phyloP scores from a whole-genome alignment of 75 land plant species.

The Picea glauca region DNA sequence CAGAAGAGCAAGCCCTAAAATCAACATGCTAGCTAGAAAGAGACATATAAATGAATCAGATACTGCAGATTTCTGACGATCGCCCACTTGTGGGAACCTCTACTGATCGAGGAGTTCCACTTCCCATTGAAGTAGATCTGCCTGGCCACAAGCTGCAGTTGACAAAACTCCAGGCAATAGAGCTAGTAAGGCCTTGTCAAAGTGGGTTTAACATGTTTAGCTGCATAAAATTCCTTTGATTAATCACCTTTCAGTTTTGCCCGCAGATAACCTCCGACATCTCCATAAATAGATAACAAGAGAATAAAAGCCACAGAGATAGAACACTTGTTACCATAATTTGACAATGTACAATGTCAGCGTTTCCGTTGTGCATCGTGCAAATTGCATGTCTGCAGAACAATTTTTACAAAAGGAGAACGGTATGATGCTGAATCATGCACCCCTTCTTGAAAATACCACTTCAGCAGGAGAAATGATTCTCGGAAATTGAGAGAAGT shows the following conservation, averaged over 20 bases:
- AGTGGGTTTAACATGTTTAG: conserved; percentile 19
- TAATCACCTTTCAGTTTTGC: not conserved
- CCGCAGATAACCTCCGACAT: too few relatives aligned
- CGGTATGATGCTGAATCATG: too few relatives aligned
- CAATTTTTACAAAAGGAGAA: not conserved
- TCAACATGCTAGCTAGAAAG: not conserved
- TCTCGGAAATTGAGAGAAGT: not conserved
- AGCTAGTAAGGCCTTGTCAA: conserved; percentile 4
- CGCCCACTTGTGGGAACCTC: not conserved
- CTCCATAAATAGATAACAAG: not conserved
- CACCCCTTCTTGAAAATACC: not conserved
- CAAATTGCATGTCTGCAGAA: too few relatives aligned
- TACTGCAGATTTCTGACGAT: not conserved
- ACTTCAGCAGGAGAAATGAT: not conserved
- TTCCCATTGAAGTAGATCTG: too few relatives aligned
- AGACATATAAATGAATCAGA: not conserved
- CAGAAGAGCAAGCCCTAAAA: not conserved
- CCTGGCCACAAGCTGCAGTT: conserved; percentile 8
- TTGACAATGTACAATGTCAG: not conserved
- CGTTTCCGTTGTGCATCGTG: not conserved
- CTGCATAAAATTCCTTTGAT: not conserved
- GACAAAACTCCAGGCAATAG: conserved; percentile 16
- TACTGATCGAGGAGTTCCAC: not conserved
- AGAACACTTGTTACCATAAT: too few relatives aligned
- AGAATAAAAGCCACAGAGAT: not conserved